Base-by-base conservation (phyloP, 495 filamentous ascomycete species). In the Aspergillus sclerotiicarbonarius region DNA sequence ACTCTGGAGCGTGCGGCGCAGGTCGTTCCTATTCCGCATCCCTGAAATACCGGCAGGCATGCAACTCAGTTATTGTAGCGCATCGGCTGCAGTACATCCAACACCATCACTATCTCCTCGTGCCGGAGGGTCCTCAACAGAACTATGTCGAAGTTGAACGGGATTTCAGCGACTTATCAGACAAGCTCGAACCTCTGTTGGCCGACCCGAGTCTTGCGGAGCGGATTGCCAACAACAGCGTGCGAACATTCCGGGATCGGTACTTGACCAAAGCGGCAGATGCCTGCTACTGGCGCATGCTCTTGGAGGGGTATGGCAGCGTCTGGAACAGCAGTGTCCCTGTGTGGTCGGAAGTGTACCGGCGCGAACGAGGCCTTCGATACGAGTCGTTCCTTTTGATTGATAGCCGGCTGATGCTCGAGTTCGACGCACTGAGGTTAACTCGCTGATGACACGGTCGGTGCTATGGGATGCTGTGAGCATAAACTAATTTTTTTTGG, bases 121-220 rank as follows among this genome's bases (percentile, higher is more conserved):
- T 75, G 0, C 54, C 73, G 21, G 63, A 64, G 8, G 85, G 85
- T 0, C 76, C 81, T 6, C 62, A 82, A 2, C 83, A 87, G 62
- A 90, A 87, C 64, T 87, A 81, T 50, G 75, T 87, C 46, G 73
- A 83, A 55, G 83, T 87, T 5, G 71, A 78, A 32, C 71, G 76
- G 20, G 82, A 87, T 61, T 87, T 80, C 61, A 77, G 76, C 32
- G 76, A 86, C 61, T 72, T 87, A 5, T 68, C 78, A n/a, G 71
- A 74, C 8, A 80, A 76, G 58, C 76, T 87, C 31, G 55, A 81
- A 32, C 68, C 75, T 5, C 71, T 83, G 9, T 63, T 83, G 19
- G 53, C 50, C 8, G 62, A 84, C 50, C 71, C 76, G 0, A 60
- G 72, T 0, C 68, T 71, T 35, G 82, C 83, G 1, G 69, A 78